Evolutionary conservation across 108 stramenopile genomes (phyloP), one percentile per base, ranked within the genome.

Genomic region (Heterococcus sp.): DNA sequence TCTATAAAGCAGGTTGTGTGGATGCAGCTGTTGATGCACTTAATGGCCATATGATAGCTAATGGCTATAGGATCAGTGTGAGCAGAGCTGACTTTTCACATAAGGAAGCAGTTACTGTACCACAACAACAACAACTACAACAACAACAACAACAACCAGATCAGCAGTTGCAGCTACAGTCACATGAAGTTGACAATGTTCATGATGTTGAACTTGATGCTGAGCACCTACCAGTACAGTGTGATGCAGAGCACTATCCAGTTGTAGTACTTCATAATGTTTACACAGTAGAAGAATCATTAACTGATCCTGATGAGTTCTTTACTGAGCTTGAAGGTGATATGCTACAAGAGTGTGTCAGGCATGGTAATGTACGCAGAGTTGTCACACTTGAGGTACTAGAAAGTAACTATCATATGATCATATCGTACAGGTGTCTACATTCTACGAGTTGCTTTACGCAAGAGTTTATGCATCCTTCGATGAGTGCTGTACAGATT

Each of bases 291-390:
- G 78, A 80, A 37, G 78, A 80, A 39, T 31, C 68, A 21, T 65
- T 66, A 38, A 37, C 67, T 14, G 68, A 80, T 32, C 78, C 78
- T 21, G 32, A 80, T 38, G 46, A 21, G 46, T 80, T 80, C 72
- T 80, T 46, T 32, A 65, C 71, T 32, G 78, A 80, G 63, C 78
- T 80, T 0, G 78, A 80, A 72, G 79, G 72, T 32, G 79, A 81
- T 72, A 81, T 81, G 79, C 65, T 81, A 34, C 67, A 66, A 72
- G 79, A 81, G 63, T 81, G 79, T 38, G 79, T 70, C n/a, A 69
- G 72, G 40, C 73, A 73, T 32, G 79, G 79, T 27, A 81, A 71
- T 30, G 79, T 81, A 8, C 35, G 72, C 64, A 31, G 79, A 34
- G 79, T 81, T 0, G 79, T 38, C 35, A 81, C 79, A 8, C 79